Evolutionary conservation across 1,139 yeast species (phyloP), one percentile per base, ranked within the genome.

Genomic region (Citeromyces hawaiiensis): DNA sequence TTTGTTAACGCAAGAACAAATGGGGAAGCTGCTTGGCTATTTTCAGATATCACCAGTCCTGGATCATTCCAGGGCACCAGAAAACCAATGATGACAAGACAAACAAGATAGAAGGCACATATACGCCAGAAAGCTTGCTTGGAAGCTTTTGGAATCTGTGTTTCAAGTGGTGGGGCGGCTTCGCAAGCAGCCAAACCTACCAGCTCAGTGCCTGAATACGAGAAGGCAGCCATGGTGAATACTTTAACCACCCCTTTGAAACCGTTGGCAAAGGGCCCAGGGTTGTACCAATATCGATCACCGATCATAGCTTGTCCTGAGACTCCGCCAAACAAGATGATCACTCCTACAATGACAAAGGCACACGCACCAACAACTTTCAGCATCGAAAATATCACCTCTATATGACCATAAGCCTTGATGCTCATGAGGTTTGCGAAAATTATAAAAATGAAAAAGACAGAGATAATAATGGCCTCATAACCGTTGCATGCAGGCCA

Each of bases 101-200:
- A 70, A 16, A 74, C 60, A 42, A 80, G 59, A 59, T 78, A 81
- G 58, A 81, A 77, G 37, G 79, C 59, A 16, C 76, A 53, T 45
- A 81, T 73, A 62, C 88, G 70, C 79, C 83, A 78, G 57, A 77
- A 72, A 16, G 79, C 85, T 51, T 77, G 86, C 55, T 78, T 79
- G 45, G 75, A 72, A 31, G 87, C 86, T 43, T 65, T 61, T 42
- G 88, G 86, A 40, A 82, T 65, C 6, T 81, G 63, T 50, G 66
- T 68, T 55, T 81, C 67, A 23, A 23, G 5, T 40, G 94, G 94
- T 56, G 82, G 76, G 36, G 66, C 67, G 36, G 94, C 76, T 60
- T 86, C 95, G 15, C 93, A 86, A 31, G 94, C 87, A 15, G 94
- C 87, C 47, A 86, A 64, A 41, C 93, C 93, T 43, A 81, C 81